A percentile compares a stretch with the other conserved stretches of the same genome.
phyloP scores from a whole-genome alignment of 2,329 filamentous ascomycete genomes.

The Mycosphaerella sp. region DNA sequence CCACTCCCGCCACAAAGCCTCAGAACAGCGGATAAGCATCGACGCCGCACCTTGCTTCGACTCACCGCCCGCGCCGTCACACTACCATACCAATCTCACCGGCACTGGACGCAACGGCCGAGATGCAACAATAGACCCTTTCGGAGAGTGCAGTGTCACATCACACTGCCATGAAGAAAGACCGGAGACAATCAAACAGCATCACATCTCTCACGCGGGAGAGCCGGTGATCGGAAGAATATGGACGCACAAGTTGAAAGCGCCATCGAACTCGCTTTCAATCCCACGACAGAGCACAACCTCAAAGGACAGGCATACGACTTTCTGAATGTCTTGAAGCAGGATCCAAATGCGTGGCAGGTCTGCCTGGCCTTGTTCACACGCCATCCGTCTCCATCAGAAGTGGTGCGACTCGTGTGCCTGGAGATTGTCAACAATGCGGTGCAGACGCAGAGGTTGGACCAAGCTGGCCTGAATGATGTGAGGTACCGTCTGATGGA shows the following conservation, averaged over 20 bases:
- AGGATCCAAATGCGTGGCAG: constrained; percentile 83
- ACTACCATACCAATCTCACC: not conserved
- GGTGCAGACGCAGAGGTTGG: constrained; percentile 71
- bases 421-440: constrained; percentile 92
- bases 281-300: constrained; percentile 66
- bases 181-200: constrained; percentile 1
- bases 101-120: not conserved
- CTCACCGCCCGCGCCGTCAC: not conserved
- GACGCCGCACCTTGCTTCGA: constrained; percentile 6
- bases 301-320: constrained; percentile 78
- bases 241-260: constrained; percentile 66
- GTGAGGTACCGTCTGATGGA: constrained; percentile 75
- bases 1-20: not conserved
- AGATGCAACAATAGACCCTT: constrained; percentile 12
- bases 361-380: constrained; percentile 81
- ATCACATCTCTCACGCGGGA: constrained; percentile 2
- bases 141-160: constrained; percentile 7
- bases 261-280: constrained; percentile 90
- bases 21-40: not conserved
- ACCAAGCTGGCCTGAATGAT: constrained; percentile 62
- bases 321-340: constrained; percentile 68
- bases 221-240: constrained; percentile 11
- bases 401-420: constrained; percentile 80
- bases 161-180: constrained; percentile 17
- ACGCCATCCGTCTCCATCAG: constrained; percentile 65